A percentile compares a stretch with the other conserved stretches of the same genome.
These are phyloP conservation scores for Elsinoe australis DNA, from an alignment of 2,329 filamentous ascomycete species.

Conservation along the genomic window DNA sequence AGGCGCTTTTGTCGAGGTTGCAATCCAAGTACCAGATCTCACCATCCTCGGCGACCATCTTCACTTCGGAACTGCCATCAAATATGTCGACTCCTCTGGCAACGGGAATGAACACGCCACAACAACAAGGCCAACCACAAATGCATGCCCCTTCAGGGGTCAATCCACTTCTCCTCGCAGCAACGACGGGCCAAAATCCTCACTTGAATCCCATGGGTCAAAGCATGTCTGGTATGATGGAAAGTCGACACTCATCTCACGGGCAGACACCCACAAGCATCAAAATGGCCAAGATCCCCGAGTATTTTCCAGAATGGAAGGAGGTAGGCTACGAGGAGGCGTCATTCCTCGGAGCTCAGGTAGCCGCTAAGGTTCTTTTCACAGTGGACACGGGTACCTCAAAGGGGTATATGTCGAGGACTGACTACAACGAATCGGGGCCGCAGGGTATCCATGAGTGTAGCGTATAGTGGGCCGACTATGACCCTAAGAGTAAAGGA, in stretches of 20 bases:
- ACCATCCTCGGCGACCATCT: constrained; percentile 87
- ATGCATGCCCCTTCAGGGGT: constrained; percentile 47
- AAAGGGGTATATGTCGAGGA: constrained; percentile 62
- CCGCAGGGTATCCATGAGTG: constrained; percentile 57
- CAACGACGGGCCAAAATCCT: constrained; percentile 63
- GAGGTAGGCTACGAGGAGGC: constrained; percentile 68
- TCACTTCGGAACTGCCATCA: constrained; percentile 91
- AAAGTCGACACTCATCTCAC: constrained; percentile 54
- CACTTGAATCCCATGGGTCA: constrained; percentile 38
- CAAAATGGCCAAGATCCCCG: constrained; percentile 67
- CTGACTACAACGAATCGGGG: constrained; percentile 60
- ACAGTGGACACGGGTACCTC: constrained; percentile 58
- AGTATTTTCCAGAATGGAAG: constrained; percentile 87
- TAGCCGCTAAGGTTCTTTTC: constrained; percentile 70
- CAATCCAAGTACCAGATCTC: constrained; percentile 80
- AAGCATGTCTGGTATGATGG: constrained; percentile 28
- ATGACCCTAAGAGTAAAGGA: background rate
- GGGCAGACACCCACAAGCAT: constrained; percentile 76
- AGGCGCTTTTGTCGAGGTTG: constrained; percentile 75
- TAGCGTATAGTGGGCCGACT: constrained; percentile 20
- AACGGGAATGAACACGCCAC: constrained; percentile 86
- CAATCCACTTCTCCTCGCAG: constrained; percentile 85
- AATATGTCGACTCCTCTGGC: constrained; percentile 85
- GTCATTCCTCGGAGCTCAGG: constrained; percentile 78
- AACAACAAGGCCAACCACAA: constrained; percentile 41